phyloP scores from a whole-genome alignment of 2,329 filamentous ascomycete species.

The Fragosphaeria purpurea region DNA sequence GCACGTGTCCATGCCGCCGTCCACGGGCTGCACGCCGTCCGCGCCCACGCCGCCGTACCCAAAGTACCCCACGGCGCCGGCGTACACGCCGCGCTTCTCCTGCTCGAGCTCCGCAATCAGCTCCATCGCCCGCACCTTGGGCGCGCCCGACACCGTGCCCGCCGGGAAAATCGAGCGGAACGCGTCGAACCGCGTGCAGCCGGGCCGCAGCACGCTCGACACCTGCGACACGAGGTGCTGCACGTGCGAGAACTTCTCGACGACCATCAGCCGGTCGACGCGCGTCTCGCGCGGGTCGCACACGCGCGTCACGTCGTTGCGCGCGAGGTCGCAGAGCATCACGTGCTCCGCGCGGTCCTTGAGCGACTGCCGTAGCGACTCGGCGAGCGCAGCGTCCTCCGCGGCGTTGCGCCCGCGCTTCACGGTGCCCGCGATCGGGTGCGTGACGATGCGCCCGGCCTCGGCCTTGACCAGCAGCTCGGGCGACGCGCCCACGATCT shows the following conservation, averaged over 20 bases:
- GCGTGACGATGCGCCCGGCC: constrained; percentile 72
- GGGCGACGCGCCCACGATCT: constrained; percentile 89
- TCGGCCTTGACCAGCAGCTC: constrained; percentile 92
- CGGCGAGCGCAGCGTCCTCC: constrained; percentile 71
- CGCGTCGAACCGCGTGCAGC: constrained; percentile 85
- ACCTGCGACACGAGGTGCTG: constrained; percentile 96
- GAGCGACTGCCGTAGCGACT: constrained; percentile 65
- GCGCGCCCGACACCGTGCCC: constrained; percentile 88
- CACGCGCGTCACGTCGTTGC: constrained; percentile 94
- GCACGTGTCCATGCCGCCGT: constrained; percentile 87
- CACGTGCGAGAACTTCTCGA: constrained; percentile 91
- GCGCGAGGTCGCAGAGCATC: constrained; percentile 92
- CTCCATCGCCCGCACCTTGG: constrained; percentile 95
- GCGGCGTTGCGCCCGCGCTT: constrained; percentile 71
- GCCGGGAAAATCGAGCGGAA: constrained; percentile 96
- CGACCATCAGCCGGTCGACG: constrained; percentile 89
- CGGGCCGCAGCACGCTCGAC: constrained; percentile 73
- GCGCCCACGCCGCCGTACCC: constrained; percentile 65
- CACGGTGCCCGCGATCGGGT: constrained; percentile 94
- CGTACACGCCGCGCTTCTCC: constrained; percentile 92
- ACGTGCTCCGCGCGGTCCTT: constrained; percentile 95
- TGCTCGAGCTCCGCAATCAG: constrained; percentile 87
- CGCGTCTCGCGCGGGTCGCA: constrained; percentile 83
- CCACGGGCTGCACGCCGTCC: constrained; percentile 49
- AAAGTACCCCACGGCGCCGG: constrained; percentile 93